Evolutionary conservation across 805 yeast genomes (phyloP), one percentile per base, ranked within the genome.

Genomic region (Grigorovia yakushimaensis): DNA sequence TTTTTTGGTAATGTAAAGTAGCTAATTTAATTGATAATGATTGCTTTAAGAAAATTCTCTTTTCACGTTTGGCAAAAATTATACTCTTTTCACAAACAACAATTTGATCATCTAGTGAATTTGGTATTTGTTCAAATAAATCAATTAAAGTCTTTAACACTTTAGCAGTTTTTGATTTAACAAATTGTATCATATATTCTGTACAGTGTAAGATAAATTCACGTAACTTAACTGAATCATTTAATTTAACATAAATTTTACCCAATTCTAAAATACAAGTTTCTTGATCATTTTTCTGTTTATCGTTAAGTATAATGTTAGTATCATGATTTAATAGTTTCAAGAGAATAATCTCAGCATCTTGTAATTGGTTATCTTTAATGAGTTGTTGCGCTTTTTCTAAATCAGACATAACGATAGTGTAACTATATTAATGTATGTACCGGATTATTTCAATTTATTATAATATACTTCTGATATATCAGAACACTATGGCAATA

Each of bases 161-260:
- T 65, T 91, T 93, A 19, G 98, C 95, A 8, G 95, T 84, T 66
- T 93, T 93, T 15, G 96, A 85, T 69, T 93, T 93, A 42, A 98
- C 96, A 59, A 86, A 79, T 33, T 77, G 76, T 47, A 82, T 78
- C 73, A 88, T 81, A n/a, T 81, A 77, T 8, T 68, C 70, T 56
- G 93, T 77, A 0, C 94, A 81, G 39, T 78, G 73, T 11, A 79
- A 72, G 37, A 93, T 78, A 58, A 93, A 77, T 38, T 68, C 69
- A 17, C 73, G 69, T 41, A 93, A 73, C 54, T 79, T 75, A 4
- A 67, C 71, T 22, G 73, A 68, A 42, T 79, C 69, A 11, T 69
- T 59, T 33, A 71, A 67, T 2, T 63, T 64, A 49, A 78, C 77
- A 65, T 85, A 89, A 30, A 88, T 62, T 49, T 74, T 72, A 35